Evolutionary conservation across 176 grass and related monocot genomes (phyloP).

Genomic region (Triticum urartu): DNA sequence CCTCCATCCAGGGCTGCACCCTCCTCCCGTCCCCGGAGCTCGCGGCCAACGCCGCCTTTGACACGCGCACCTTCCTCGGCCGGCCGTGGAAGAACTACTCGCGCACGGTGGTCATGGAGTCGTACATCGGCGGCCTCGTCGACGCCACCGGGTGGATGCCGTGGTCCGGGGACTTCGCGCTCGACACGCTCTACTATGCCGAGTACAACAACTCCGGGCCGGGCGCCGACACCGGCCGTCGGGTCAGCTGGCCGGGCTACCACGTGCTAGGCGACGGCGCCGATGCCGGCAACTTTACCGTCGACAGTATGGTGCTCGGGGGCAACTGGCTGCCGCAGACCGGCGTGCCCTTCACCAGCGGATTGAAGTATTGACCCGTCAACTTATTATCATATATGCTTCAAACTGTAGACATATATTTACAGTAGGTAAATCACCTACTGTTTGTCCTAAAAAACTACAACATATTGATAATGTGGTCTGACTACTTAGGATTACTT

Average conservation of each 20-base stretch:
- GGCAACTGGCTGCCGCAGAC: slow-evolving; percentile 66
- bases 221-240: slow-evolving; percentile 43
- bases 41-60: slow-evolving; percentile 11
- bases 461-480: no score
- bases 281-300: slow-evolving; percentile 62
- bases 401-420: background rate
- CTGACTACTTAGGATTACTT: no score
- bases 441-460: no score
- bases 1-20: slow-evolving; percentile 56
- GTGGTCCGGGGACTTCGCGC: slow-evolving; percentile 54
- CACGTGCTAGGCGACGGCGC: slow-evolving; percentile 35
- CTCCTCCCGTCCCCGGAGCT: slow-evolving; percentile 50
- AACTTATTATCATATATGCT: background rate
- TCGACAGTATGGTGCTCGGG: slow-evolving; percentile 52
- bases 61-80: slow-evolving; percentile 46
- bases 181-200: slow-evolving; percentile 57
- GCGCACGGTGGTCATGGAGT: slow-evolving; percentile 65
- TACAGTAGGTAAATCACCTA: no score
- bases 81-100: slow-evolving; percentile 67
- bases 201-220: slow-evolving; percentile 61
- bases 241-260: slow-evolving; percentile 56
- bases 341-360: slow-evolving; percentile 55
- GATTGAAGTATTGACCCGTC: background rate
- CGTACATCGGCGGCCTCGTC: slow-evolving; percentile 45
- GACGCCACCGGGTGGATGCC: slow-evolving; percentile 60